Base-by-base conservation (phyloP, 257 asterid genomes). In the Penstemon newberryi region DNA sequence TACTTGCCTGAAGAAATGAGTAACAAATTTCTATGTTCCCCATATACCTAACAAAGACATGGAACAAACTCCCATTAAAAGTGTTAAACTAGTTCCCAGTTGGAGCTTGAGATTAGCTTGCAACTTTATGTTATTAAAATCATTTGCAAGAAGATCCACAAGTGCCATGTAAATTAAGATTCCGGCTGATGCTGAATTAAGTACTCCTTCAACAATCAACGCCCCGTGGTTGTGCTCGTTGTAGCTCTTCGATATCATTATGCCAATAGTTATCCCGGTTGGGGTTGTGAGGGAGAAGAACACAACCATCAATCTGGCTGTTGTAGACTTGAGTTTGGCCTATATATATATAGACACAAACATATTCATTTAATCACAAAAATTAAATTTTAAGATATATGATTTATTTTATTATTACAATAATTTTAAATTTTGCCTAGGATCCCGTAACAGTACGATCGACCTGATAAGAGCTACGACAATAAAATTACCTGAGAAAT, bases 401-500 rank as follows among this genome's bases (percentile, higher is more conserved):
- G 53, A 8, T 49, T 49, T 8, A 49, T 13, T 49, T 49, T 5
- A 8, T 49, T 49, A 8, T 49, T 49, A 8, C 53, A 49, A 49
- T 10, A 49, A 10, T 49, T 8, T 11, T 47, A 5, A 7, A 7
- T 49, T 4, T 25, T 2, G 33, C 33, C 33, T 25, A 15, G 18
- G 18, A 15, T 0, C 18, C 18, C 18, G 2, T 25, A 25, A 25
- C 33, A 25, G 2, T 25, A 2, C 33, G 2, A 25, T 25, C 33
- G 33, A 25, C 33, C 33, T 0, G 33, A 25, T 25, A 25, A 25
- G 33, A 25, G 33, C 33, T 25, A 25, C 33, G 53, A 8, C n/a
- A 13, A 8, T 3, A 49, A 49, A 13, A 8, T 49, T 57, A 84
- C 90, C 87, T 84, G 87, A 1, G 88, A 74, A 33, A 85, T 80